Evolutionary conservation across 2,329 filamentous ascomycete species (phyloP).

Genomic region (Amauroascus verrucosus): DNA sequence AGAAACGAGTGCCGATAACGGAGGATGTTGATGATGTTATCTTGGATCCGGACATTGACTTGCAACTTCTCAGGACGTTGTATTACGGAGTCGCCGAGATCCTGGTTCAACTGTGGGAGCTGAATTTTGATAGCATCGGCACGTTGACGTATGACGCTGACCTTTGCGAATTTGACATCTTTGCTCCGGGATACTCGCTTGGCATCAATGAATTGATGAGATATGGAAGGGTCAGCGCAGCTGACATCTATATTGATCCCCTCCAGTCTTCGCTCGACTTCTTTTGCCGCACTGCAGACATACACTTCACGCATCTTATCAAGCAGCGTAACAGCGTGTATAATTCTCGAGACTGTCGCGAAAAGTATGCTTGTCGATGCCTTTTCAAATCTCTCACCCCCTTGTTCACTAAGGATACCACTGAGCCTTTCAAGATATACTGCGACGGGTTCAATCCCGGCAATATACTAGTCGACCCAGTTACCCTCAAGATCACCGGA

Average conservation of each 20-base stretch:
- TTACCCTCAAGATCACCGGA: conserved; percentile 15
- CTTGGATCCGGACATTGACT: background rate
- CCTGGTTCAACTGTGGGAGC: background rate
- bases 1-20: background rate
- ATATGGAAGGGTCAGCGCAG: background rate
- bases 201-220: background rate
- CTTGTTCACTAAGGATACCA: conserved; percentile 15
- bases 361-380: conserved; percentile 30
- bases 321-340: conserved; percentile 36
- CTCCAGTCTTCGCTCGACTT: conserved; percentile 11
- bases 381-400: conserved; percentile 12
- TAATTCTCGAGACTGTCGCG: conserved; percentile 30
- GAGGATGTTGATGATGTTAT: background rate
- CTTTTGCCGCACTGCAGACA: conserved; percentile 6
- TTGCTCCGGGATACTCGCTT: too few relatives aligned
- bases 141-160: background rate
- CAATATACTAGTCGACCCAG: conserved; percentile 21
- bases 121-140: conserved; percentile 7
- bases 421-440: conserved; percentile 19
- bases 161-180: too few relatives aligned
- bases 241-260: background rate
- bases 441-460: conserved; percentile 22
- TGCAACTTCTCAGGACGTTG: background rate
- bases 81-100: conserved; percentile 3
- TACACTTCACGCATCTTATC: conserved; percentile 23